Conservation (phyloP, 352 stramenopile species). For the Pythium biforme region DNA sequence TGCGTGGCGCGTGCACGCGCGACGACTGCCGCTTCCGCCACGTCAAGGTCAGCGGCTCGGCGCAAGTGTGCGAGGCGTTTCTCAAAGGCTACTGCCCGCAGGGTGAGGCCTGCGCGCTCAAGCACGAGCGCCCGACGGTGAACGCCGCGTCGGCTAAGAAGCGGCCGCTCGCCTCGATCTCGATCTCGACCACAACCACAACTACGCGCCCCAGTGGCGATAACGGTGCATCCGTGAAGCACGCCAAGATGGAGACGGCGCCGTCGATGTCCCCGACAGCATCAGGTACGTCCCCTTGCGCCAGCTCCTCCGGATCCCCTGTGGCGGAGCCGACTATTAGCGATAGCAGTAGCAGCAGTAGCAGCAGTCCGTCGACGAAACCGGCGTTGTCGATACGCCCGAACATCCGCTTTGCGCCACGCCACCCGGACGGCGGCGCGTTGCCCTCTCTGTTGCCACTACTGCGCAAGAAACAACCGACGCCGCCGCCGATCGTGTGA, state of each 20-base stretch:
- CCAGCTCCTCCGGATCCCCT: background rate
- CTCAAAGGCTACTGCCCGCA: conserved; percentile 64
- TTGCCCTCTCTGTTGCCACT: conserved; percentile 44
- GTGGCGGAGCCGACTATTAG: background rate
- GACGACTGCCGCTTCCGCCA: conserved; percentile 79
- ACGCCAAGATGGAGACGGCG: conserved; percentile 7
- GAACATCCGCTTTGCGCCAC: conserved; percentile 54
- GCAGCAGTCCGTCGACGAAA: conserved; percentile 3
- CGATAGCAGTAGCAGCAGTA: background rate
- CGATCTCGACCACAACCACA: background rate
- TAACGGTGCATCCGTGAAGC: background rate
- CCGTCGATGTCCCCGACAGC: background rate
- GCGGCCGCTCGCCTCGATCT: conserved; percentile 7
- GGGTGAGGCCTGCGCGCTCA: conserved; percentile 48
- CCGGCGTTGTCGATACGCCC: conserved; percentile 19
- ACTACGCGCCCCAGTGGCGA: background rate
- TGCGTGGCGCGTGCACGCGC: conserved; percentile 66
- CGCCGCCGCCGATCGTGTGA: background rate
- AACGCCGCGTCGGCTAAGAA: conserved; percentile 4
- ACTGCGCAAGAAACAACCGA: conserved; percentile 17
- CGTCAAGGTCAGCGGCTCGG: conserved; percentile 73
- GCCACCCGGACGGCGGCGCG: conserved; percentile 35
- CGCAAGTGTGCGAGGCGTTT: conserved; percentile 64
- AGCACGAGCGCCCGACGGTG: conserved; percentile 68
- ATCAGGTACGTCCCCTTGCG: conserved; percentile 21